phyloP scores from a whole-genome alignment of 371 early-diverging fungal species.

The Parasitella parasitica region DNA sequence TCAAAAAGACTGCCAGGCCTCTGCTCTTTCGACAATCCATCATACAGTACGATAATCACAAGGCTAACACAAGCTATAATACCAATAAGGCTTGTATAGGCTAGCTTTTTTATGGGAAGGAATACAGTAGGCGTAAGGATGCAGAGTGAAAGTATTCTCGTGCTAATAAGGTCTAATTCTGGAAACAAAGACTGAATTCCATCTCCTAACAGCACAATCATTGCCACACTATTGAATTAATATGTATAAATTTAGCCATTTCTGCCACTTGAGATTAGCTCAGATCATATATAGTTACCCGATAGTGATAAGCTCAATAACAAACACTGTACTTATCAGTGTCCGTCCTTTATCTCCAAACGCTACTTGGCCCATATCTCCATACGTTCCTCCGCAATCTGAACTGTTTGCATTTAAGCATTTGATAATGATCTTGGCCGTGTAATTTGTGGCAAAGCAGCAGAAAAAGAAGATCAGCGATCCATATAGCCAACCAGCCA shows the following conservation, averaged over 20 bases:
- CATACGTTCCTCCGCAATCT: constrained; percentile 41
- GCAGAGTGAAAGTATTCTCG: constrained; percentile 15
- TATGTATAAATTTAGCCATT: background rate
- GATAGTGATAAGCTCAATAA: constrained; percentile 62
- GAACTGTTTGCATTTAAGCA: constrained; percentile 42
- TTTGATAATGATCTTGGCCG: constrained; percentile 56
- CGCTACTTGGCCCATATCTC: constrained; percentile 66
- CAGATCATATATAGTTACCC: constrained; percentile 26
- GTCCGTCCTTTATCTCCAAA: constrained; percentile 57
- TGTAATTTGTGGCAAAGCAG: constrained; percentile 48
- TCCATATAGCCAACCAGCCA: constrained; percentile 57
- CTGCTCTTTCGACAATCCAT: constrained; percentile 43
- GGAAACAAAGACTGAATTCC: constrained; percentile 32
- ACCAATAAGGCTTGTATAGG: constrained; percentile 52
- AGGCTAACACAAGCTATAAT: constrained; percentile 42
- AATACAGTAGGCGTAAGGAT: constrained; percentile 29
- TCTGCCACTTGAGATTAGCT: background rate
- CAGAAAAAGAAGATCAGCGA: constrained; percentile 49
- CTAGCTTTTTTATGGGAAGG: constrained; percentile 39
- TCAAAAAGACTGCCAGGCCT: constrained; percentile 61
- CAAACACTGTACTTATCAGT: constrained; percentile 50
- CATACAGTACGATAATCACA: constrained; percentile 39
- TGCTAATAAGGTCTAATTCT: constrained; percentile 9
- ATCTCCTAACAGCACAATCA: constrained; percentile 39
- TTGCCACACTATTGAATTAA: constrained; percentile 25